Evolutionary conservation across 345 rosid species (phyloP).

Genomic region (Salix arbutifolia): DNA sequence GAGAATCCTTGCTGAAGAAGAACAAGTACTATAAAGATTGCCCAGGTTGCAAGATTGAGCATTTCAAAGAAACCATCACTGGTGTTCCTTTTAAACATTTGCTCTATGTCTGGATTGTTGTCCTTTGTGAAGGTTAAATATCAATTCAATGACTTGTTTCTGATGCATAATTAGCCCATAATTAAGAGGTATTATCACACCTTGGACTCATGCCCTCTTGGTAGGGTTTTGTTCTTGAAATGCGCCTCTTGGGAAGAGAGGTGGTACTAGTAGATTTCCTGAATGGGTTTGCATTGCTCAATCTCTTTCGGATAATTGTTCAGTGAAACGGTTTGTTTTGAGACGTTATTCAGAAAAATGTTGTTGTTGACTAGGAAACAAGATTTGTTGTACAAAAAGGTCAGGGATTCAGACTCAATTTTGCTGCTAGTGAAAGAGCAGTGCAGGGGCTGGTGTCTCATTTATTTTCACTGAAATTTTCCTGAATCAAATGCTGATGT

Average conservation of each 20-base stretch:
- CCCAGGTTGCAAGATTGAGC: constrained; percentile 32
- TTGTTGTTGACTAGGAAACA: not conserved
- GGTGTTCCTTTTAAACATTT: constrained; percentile 23
- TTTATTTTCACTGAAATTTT: too few species aligned
- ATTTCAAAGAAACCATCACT: constrained; percentile 16
- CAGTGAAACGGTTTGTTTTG: not conserved
- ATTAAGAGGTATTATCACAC: not conserved
- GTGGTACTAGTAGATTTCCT: not conserved
- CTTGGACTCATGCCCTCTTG: not conserved
- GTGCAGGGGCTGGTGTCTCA: too few species aligned
- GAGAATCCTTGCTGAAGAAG: constrained; percentile 8
- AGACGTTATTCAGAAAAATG: not conserved
- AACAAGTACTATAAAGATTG: constrained; percentile 17
- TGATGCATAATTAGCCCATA: not conserved
- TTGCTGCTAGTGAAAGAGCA: not conserved
- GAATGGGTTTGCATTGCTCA: not conserved
- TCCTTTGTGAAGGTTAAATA: constrained; percentile 29
- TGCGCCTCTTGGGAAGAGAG: not conserved
- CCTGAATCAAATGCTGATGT: too few species aligned
- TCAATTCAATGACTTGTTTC: not conserved
- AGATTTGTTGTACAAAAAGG: not conserved
- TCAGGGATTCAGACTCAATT: not conserved
- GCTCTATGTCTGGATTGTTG: constrained; percentile 22
- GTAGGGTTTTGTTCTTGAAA: not conserved
- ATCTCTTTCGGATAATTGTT: not conserved